These are phyloP conservation scores for Phytophthora pini DNA, from an alignment of 352 stramenopile species.

Conservation along the genomic window DNA sequence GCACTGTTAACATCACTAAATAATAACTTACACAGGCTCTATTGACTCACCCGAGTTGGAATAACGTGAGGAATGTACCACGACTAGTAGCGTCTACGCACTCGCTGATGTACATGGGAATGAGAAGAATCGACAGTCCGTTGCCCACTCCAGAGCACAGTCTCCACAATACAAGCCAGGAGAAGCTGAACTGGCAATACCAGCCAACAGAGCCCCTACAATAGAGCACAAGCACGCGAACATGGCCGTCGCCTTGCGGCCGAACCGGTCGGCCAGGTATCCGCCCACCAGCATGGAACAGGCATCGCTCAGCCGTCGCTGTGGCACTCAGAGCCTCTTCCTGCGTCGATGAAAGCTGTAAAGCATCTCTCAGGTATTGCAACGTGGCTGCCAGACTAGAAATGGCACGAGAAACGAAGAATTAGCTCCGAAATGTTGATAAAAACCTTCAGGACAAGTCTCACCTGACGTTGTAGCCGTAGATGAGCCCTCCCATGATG, in stretches of 20 bases:
- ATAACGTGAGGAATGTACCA: conserved; percentile 76
- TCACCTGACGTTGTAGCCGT: conserved; percentile 83
- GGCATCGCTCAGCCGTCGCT: conserved; percentile 82
- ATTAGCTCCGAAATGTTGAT: no score
- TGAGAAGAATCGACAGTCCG: conserved; percentile 81
- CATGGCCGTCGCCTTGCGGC: conserved; percentile 74
- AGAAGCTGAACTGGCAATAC: conserved; percentile 61
- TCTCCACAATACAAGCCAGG: conserved; percentile 71
- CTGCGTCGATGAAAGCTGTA: conserved; percentile 67
- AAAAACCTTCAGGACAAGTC: no score
- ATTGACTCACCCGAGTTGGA: conserved; percentile 74
- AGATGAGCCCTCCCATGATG: conserved; percentile 84
- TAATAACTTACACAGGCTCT: no score
- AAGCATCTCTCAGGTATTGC: conserved; percentile 82
- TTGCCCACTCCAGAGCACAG: conserved; percentile 82
- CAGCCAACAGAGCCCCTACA: conserved; percentile 62
- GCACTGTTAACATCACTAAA: no score
- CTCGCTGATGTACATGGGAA: conserved; percentile 92
- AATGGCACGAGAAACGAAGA: no score
- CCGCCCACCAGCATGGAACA: conserved; percentile 82
- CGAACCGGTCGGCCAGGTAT: conserved; percentile 73
- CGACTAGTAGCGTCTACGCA: conserved; percentile 71
- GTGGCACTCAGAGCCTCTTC: conserved; percentile 84
- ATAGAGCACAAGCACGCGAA: conserved; percentile 78
- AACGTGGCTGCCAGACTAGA: conserved; percentile 68